These are phyloP conservation scores for Sambucus nigra DNA, from an alignment of 129 eudicot genomes.

Conservation along the genomic window DNA sequence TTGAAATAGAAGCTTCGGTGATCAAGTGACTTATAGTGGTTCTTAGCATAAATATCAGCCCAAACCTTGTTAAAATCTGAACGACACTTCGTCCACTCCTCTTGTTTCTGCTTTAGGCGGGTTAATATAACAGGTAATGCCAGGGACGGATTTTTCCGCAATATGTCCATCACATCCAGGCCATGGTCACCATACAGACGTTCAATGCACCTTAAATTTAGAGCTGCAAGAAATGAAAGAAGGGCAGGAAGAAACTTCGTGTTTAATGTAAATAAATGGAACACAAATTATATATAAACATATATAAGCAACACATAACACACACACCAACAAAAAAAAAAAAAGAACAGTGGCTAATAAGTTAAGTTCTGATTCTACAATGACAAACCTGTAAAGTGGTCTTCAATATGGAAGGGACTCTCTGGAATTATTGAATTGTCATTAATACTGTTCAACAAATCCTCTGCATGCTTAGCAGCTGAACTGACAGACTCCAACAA, in stretches of 20 bases:
- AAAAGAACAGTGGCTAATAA: background rate
- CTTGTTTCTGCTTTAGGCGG: constrained; percentile 92
- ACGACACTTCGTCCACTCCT: constrained; percentile 92
- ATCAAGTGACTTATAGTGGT: constrained; percentile 94
- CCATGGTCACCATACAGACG: constrained; percentile 98
- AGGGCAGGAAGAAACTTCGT: background rate
- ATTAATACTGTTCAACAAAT: constrained; percentile 48
- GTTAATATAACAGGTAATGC: constrained; percentile 71
- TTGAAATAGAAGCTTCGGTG: constrained; percentile 98
- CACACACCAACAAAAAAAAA: background rate
- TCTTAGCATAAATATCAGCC: constrained; percentile 92
- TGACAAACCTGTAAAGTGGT: constrained; percentile 66
- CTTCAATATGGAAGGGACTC: constrained; percentile 57
- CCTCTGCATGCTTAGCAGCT: constrained; percentile 77
- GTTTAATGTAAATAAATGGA: background rate
- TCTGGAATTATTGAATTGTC: constrained; percentile 40
- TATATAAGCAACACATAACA: too few relatives aligned
- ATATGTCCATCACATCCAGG: constrained; percentile 84
- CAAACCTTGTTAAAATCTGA: constrained; percentile 92
- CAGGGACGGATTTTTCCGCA: constrained; percentile 68
- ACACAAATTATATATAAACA: too few relatives aligned
- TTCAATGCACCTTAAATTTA: constrained; percentile 90
- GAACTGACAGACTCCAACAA: constrained; percentile 91
- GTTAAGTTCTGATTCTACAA: background rate
- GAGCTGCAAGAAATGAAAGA: constrained; percentile 36